A percentile compares a stretch with the other conserved stretches of the same genome.
phyloP scores from a whole-genome alignment of 176 grass and related monocot genomes.

The Microstegium vimineum region DNA sequence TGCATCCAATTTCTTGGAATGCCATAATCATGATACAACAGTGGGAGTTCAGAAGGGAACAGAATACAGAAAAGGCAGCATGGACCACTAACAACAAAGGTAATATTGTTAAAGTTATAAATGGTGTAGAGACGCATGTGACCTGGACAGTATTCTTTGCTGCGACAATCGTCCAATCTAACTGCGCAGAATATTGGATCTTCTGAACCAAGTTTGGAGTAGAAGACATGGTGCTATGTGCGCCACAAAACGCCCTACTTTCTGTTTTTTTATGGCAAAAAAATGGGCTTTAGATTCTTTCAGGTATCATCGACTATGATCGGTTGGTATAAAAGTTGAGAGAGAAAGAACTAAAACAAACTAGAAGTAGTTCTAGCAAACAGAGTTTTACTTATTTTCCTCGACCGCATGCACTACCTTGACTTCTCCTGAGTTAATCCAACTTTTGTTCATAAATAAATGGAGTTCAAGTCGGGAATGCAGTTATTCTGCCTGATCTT shows the following conservation, averaged over 20 bases:
- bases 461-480: no score
- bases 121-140: conserved; percentile 20
- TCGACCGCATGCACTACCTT: no score
- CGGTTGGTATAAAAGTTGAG: no score
- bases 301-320: no score
- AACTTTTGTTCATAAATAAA: no score
- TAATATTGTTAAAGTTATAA: not conserved
- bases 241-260: not conserved
- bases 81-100: conserved; percentile 27
- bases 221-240: not conserved
- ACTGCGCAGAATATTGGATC: not conserved
- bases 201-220: not conserved
- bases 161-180: conserved; percentile 2
- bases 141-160: conserved; percentile 44
- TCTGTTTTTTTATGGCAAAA: no score
- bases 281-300: not conserved
- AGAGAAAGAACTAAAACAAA: no score
- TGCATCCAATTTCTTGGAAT: not conserved
- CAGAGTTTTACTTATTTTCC: no score
- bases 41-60: conserved; percentile 11
- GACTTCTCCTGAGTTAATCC: no score
- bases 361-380: no score
- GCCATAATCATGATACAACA: not conserved
- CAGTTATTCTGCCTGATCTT: not conserved
- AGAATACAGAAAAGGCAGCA: not conserved